Evolutionary conservation across 768 basidiomycete species (phyloP), one percentile per base, ranked within the genome.

Genomic region (Rhodotorula kratochvilovae): DNA sequence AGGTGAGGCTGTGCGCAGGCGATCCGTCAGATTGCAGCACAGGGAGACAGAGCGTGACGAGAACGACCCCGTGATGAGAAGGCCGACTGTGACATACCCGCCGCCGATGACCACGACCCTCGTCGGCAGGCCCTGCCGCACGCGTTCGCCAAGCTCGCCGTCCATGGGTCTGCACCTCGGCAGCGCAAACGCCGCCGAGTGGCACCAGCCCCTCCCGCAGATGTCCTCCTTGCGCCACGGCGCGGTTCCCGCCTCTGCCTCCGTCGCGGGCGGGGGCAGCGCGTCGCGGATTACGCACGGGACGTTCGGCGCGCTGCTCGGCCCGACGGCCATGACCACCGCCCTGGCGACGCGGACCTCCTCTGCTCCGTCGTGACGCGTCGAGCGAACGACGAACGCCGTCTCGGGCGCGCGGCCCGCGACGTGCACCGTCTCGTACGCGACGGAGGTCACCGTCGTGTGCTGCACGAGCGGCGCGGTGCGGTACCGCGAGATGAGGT

Each of bases 101-200:
- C 78, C 78, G 3, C 78, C 78, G 19, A 78, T 66, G 27, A 79
- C 74, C 39, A 77, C 54, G 7, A 70, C 64, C 2, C 60, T 58
- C 19, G 68, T 70, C 7, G 12, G n/a, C 69, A 76, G 66, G 46
- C 80, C 77, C 61, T 63, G 72, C 64, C 76, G 71, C 11, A 80
- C 72, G 62, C 74, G 75, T 55, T 76, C 77, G n/a, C 77, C 76
- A 70, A 81, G 78, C 42, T 73, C 39, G 43, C 68, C 70, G 63
- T 76, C 80, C 61, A 76, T 66, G 70, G 76, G 71, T 45, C 46
- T 33, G 35, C 48, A 73, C 13, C 59, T 67, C 15, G 39, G 29
- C 35, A 51, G 6, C 31, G 70, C 60, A 11, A 75, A 71, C 21
- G 76, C 70, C 35, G 69, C 46, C 21, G 76, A 76, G 48, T 78